Percentiles rank a stretch among this genome's conserved stretches.
These are phyloP conservation scores for Chaetomiaceae sp. DNA, from an alignment of 2,329 filamentous ascomycete genomes.

Conservation along the genomic window DNA sequence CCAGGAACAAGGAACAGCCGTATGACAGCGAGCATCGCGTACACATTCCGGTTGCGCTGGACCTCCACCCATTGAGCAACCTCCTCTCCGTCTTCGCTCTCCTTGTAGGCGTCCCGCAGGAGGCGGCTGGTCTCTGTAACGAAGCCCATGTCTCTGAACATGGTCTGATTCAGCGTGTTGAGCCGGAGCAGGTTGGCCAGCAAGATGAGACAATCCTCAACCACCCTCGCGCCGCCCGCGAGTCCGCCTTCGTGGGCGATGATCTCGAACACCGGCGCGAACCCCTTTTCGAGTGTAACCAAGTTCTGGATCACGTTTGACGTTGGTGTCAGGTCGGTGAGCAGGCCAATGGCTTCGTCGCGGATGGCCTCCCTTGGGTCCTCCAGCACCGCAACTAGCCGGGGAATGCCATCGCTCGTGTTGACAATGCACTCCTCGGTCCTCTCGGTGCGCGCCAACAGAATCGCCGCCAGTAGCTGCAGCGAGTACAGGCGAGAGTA, in stretches of 20 bases:
- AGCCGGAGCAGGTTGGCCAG: conserved; percentile 81
- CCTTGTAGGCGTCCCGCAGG: conserved; percentile 53
- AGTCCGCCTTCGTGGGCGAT: conserved; percentile 78
- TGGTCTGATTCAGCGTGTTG: conserved; percentile 87
- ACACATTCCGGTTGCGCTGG: conserved; percentile 83
- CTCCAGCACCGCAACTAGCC: conserved; percentile 76
- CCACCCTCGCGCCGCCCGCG: conserved; percentile 72
- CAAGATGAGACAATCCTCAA: conserved; percentile 89
- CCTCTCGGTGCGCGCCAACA: conserved; percentile 76
- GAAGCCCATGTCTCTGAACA: conserved; percentile 86
- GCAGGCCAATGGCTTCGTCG: conserved; percentile 78
- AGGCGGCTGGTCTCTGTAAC: conserved; percentile 66
- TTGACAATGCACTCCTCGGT: conserved; percentile 92
- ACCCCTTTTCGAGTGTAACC: conserved; percentile 91
- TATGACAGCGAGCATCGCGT: conserved; percentile 80
- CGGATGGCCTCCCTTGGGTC: conserved; percentile 81
- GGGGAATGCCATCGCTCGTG: conserved; percentile 80
- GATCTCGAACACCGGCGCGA: conserved; percentile 77
- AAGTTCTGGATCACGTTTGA: conserved; percentile 90
- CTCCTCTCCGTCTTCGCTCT: conserved; percentile 49
- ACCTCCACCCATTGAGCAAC: conserved; percentile 68
- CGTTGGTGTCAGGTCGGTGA: conserved; percentile 80
- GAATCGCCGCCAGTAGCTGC: conserved; percentile 81
- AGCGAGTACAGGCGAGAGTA: conserved; percentile 87
- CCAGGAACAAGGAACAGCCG: conserved; percentile 78